Conservation (phyloP, 371 early-diverging fungal genomes). For the Mortierella sp. region DNA sequence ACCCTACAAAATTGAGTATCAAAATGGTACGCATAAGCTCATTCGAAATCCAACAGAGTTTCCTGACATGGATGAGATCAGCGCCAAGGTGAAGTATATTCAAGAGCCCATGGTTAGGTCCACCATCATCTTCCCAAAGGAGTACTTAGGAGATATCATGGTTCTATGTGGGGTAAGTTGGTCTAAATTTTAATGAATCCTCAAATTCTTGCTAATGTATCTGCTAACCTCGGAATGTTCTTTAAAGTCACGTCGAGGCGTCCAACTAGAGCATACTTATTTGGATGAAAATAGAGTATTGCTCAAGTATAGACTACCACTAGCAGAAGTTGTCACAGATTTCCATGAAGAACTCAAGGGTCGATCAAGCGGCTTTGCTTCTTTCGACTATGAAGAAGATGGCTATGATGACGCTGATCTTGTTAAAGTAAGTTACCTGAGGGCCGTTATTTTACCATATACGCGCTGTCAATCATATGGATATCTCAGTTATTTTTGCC, state of each 20-base stretch:
- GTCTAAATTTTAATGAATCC: not conserved
- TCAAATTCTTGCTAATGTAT: too few species aligned
- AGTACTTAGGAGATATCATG: slow-evolving; percentile 92
- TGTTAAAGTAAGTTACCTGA: slow-evolving; percentile 89
- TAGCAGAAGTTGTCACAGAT: slow-evolving; percentile 93
- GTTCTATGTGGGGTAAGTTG: slow-evolving; percentile 86
- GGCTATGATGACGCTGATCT: slow-evolving; percentile 92
- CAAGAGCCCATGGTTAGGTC: slow-evolving; percentile 95
- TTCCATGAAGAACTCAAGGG: slow-evolving; percentile 96
- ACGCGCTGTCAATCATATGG: too few species aligned
- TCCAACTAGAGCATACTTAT: slow-evolving; percentile 86
- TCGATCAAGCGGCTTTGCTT: slow-evolving; percentile 93
- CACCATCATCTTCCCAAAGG: slow-evolving; percentile 93
- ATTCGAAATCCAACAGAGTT: slow-evolving; percentile 95
- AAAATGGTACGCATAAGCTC: slow-evolving; percentile 67
- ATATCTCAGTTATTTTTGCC: too few species aligned
- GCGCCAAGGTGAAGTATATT: slow-evolving; percentile 72
- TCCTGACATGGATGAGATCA: slow-evolving; percentile 82
- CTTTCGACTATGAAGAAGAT: slow-evolving; percentile 96
- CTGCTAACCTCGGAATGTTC: not conserved
- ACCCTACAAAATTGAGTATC: slow-evolving; percentile 80
- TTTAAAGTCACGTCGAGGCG: slow-evolving; percentile 78
- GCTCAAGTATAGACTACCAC: slow-evolving; percentile 88
- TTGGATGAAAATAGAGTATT: slow-evolving; percentile 91
- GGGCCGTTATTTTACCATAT: too few species aligned